A percentile compares a stretch with the other conserved stretches of the same genome.
phyloP scores from a whole-genome alignment of 352 stramenopile species.

The Phytophthora palmivora region DNA sequence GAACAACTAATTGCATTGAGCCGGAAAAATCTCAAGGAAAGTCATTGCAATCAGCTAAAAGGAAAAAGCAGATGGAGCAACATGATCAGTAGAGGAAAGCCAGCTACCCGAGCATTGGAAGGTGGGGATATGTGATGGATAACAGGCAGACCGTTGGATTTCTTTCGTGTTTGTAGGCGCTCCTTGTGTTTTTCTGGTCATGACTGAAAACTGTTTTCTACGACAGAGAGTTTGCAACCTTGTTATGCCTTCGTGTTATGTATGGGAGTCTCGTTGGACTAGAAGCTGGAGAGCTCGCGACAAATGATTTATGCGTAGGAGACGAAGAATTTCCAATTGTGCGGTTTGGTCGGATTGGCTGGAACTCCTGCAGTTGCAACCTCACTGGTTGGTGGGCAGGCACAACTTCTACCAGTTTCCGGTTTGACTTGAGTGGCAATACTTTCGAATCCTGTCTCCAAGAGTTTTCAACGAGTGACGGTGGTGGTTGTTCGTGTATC shows the following conservation, averaged over 20 bases:
- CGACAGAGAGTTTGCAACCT: slow-evolving; percentile 5
- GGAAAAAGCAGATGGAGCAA: slow-evolving; percentile 6
- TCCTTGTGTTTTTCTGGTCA: slow-evolving; percentile 9
- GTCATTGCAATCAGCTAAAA: slow-evolving; percentile 1
- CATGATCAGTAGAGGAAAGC: slow-evolving; percentile 32
- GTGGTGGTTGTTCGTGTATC: slow-evolving; percentile 8
- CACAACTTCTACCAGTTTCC: slow-evolving; percentile 11
- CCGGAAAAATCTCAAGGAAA: slow-evolving; percentile 4
- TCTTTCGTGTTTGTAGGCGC: slow-evolving; percentile 23
- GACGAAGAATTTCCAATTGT: slow-evolving; percentile 13
- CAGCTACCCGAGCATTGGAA: slow-evolving; percentile 13
- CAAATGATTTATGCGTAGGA: slow-evolving; percentile 1
- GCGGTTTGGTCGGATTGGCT: slow-evolving; percentile 22
- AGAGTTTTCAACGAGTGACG: slow-evolving; percentile 20
- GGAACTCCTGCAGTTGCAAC: slow-evolving; percentile 14
- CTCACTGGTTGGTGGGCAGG: slow-evolving; percentile 6
- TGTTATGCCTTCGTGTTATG: slow-evolving; percentile 46
- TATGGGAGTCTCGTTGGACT: slow-evolving; percentile 51
- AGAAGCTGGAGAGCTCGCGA: background rate
- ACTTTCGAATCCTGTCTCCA: slow-evolving; percentile 33
- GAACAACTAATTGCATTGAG: slow-evolving; percentile 54
- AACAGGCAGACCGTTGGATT: slow-evolving; percentile 43
- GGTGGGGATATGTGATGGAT: slow-evolving; percentile 30
- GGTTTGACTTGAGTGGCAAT: slow-evolving; percentile 27
- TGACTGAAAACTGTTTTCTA: slow-evolving; percentile 15